phyloP scores from a whole-genome alignment of 495 filamentous ascomycete genomes.

The Aspergillus leporis region DNA sequence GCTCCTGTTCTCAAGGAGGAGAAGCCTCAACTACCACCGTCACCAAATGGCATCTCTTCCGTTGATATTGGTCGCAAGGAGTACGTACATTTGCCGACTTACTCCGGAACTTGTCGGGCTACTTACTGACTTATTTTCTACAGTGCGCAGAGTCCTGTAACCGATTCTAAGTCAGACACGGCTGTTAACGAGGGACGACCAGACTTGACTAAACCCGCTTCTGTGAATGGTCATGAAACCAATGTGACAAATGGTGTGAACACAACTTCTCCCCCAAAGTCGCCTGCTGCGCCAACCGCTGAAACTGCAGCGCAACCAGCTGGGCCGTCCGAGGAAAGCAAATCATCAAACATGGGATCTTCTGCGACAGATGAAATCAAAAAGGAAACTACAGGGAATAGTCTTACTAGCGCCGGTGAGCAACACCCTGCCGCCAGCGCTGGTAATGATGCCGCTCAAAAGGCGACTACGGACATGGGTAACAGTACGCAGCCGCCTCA shows the following conservation, averaged over 20 bases:
- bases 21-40: constrained; percentile 48
- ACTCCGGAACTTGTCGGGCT: background rate
- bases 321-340: constrained; percentile 18
- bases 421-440: constrained; percentile 11
- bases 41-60: constrained; percentile 40
- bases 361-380: constrained; percentile 15
- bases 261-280: constrained; percentile 38
- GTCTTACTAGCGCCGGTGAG: constrained; percentile 3
- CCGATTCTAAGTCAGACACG: constrained; percentile 24
- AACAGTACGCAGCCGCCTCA: constrained; percentile 13
- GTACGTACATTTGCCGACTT: constrained; percentile 25
- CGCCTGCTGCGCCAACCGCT: constrained; percentile 22
- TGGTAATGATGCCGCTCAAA: constrained; percentile 7
- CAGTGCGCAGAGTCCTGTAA: constrained; percentile 21
- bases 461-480: constrained; percentile 8
- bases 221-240: constrained; percentile 35
- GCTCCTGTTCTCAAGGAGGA: constrained; percentile 43
- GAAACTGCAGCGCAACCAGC: constrained; percentile 17
- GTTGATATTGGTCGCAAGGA: constrained; percentile 28
- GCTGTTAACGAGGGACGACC: constrained; percentile 14
- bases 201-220: constrained; percentile 15
- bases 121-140: constrained; percentile 19
- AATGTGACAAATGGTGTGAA: constrained; percentile 31
- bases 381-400: constrained; percentile 10
- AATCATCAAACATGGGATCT: constrained; percentile 17